These are phyloP conservation scores for Berberis thunbergii DNA, from an alignment of 164 flowering plant species.

Conservation along the genomic window DNA sequence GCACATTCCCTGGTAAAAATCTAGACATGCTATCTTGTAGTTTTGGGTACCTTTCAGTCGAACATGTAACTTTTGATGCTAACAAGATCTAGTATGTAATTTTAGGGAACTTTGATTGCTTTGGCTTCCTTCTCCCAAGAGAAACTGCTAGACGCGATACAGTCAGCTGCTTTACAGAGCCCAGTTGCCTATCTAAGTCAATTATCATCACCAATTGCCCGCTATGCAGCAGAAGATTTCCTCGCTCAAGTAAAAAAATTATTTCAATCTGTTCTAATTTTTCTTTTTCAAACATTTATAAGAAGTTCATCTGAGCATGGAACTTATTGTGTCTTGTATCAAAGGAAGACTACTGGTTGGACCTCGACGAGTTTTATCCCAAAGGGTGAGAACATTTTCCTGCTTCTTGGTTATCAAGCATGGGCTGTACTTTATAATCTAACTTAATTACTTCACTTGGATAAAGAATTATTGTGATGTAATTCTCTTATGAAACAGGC, in stretches of 20 bases:
- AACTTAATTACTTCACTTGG: not conserved
- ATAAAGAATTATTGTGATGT: not conserved
- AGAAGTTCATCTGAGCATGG: not conserved
- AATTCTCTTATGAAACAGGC: slow-evolving; percentile 23
- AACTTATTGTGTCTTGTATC: slow-evolving; percentile 2
- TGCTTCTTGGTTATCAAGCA: not conserved
- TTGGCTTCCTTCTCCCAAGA: slow-evolving; percentile 53
- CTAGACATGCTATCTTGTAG: not conserved
- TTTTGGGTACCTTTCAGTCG: not conserved
- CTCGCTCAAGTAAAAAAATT: slow-evolving; percentile 41
- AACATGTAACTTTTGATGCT: not conserved
- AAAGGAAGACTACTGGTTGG: slow-evolving; percentile 40
- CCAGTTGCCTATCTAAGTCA: slow-evolving; percentile 69
- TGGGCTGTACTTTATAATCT: not conserved
- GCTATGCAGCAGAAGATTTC: slow-evolving; percentile 38
- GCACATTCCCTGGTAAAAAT: slow-evolving; percentile 70
- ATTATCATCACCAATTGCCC: slow-evolving; percentile 37
- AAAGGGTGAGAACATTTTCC: slow-evolving; percentile 32
- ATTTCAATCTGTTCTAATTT: not conserved
- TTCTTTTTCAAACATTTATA: not conserved
- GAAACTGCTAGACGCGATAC: slow-evolving; percentile 32
- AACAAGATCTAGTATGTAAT: not conserved
- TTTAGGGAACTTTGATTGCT: slow-evolving; percentile 69
- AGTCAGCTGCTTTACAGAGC: slow-evolving; percentile 65
- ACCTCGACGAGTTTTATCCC: slow-evolving; percentile 46